Conservation (phyloP, 139 green algal genomes). For the Monoraphidium neglectum region DNA sequence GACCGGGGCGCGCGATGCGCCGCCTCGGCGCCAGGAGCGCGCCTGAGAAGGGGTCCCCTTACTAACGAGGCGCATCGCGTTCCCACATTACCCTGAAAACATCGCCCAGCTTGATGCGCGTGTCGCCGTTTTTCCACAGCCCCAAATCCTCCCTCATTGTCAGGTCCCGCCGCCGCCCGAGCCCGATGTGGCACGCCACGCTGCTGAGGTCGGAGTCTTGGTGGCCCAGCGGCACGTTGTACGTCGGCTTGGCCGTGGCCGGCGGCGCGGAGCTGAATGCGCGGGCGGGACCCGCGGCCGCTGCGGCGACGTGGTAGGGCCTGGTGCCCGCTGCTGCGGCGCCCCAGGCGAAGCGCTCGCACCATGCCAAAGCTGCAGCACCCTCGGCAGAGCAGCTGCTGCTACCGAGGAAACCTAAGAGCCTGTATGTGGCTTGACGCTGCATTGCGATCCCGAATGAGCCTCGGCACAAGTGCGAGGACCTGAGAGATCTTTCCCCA, state of each 20-base stretch:
- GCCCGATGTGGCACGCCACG: slow-evolving; percentile 60
- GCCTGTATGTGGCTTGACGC: background rate
- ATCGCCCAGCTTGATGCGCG: slow-evolving; percentile 37
- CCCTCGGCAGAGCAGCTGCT: too few species aligned
- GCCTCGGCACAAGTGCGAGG: too few species aligned
- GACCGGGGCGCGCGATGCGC: too few species aligned
- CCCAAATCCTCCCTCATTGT: slow-evolving; percentile 63
- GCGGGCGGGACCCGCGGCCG: background rate
- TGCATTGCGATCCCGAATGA: too few species aligned
- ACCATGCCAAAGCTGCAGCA: background rate
- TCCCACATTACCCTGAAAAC: slow-evolving; percentile 57
- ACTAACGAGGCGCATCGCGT: too few species aligned
- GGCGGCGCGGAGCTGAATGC: slow-evolving; percentile 3
- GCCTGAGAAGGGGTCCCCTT: too few species aligned
- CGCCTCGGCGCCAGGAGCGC: too few species aligned
- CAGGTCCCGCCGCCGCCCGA: slow-evolving; percentile 57
- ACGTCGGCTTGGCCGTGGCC: slow-evolving; percentile 25
- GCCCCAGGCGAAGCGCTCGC: too few species aligned
- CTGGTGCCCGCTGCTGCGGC: too few species aligned
- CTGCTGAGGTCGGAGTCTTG: slow-evolving; percentile 53
- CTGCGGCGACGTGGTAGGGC: too few species aligned
- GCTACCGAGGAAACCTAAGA: background rate
- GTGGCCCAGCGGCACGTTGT: slow-evolving; percentile 53
- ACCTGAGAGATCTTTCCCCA: too few species aligned
- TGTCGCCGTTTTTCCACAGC: slow-evolving; percentile 32